Evolutionary conservation across 768 basidiomycete genomes (phyloP).

Genomic region (Boletus sensibilis): DNA sequence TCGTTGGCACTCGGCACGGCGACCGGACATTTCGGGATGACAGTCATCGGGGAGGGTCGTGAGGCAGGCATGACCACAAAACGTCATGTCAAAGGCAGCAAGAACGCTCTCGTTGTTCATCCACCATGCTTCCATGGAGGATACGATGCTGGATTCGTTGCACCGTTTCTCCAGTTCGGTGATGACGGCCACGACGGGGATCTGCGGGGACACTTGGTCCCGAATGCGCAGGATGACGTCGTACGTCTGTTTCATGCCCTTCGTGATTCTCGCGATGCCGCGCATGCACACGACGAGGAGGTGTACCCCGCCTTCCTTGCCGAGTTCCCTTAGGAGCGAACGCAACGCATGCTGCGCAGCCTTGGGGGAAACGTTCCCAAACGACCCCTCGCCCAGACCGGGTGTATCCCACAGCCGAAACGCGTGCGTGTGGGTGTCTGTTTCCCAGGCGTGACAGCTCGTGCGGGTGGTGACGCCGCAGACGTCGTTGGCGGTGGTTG

Average conservation of each 20-base stretch:
- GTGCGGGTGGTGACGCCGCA: conserved; percentile 21
- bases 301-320: conserved; percentile 25
- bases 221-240: conserved; percentile 17
- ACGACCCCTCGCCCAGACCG: conserved; percentile 23
- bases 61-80: conserved; percentile 23
- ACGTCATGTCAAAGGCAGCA: conserved; percentile 10
- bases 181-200: conserved; percentile 26
- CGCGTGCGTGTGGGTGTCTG: conserved; percentile 14
- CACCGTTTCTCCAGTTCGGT: conserved; percentile 27
- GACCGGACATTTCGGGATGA: conserved; percentile 18
- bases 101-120: conserved; percentile 1
- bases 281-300: conserved; percentile 29
- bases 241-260: conserved; percentile 23
- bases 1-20: conserved; percentile 13
- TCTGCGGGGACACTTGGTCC: conserved; percentile 18
- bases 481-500: conserved; percentile 22
- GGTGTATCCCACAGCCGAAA: conserved; percentile 28
- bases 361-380: conserved; percentile 22
- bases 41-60: conserved; percentile 24
- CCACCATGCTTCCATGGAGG: conserved; percentile 30
- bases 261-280: conserved; percentile 18
- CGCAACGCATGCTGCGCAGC: conserved; percentile 22
- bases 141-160: conserved; percentile 1
- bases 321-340: conserved; percentile 17
- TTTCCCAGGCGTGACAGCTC: conserved; percentile 17